Conservation (phyloP, 257 asterid species). For the Solanum habrochaites region DNA sequence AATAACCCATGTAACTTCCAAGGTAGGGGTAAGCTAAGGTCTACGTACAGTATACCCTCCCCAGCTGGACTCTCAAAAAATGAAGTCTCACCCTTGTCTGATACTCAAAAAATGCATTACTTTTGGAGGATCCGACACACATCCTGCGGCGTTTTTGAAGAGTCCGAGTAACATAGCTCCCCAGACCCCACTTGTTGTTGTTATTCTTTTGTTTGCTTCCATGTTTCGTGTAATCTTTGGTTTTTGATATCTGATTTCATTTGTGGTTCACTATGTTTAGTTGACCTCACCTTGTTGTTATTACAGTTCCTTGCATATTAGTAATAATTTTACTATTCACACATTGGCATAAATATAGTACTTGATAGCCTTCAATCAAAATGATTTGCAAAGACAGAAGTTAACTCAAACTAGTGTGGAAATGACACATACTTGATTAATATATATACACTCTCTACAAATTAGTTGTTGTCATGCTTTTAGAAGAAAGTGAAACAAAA, state of each 20-base stretch:
- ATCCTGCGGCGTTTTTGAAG: no score
- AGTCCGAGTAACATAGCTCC: neutral
- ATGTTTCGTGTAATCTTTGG: neutral
- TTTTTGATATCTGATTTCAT: neutral
- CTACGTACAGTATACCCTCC: neutral
- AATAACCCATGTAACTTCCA: neutral
- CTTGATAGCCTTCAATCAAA: neutral
- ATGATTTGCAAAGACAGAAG: neutral
- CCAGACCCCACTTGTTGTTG: neutral
- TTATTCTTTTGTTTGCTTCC: neutral
- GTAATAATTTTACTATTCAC: neutral
- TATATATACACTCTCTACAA: neutral
- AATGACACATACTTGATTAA: neutral
- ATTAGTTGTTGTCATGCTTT: neutral
- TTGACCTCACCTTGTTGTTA: neutral
- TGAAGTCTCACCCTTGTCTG: no score
- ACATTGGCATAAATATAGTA: neutral
- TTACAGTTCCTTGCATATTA: neutral
- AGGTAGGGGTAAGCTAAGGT: neutral
- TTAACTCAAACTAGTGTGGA: neutral
- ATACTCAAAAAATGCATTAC: no score
- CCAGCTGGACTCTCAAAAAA: no score
- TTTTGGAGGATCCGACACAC: no score
- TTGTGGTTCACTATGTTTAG: neutral
- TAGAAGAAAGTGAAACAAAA: neutral